Evolutionary conservation across 495 filamentous ascomycete genomes (phyloP), one percentile per base, ranked within the genome.

Genomic region (Friedmanniomyces endolithicus): DNA sequence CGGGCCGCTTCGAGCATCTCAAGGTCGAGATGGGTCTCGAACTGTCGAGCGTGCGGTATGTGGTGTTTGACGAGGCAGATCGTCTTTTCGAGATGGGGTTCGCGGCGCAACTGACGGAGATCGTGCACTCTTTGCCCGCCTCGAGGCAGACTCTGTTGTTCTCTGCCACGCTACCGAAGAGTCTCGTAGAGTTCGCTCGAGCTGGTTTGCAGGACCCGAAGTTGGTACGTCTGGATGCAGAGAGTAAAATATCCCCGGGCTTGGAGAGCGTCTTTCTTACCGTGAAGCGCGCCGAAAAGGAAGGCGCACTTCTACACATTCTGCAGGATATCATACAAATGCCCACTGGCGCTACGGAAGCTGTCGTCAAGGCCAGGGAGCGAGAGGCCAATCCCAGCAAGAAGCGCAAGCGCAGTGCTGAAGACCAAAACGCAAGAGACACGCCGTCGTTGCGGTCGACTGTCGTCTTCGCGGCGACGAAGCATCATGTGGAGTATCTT

Each of bases 11-110:
- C 64, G 67, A 97, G 55, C 94, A 98, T 74, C 69, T 98, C 54
- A 87, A 94, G 68, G 90, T 96, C 9, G 92, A 97, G 67, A 95
- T 95, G 92, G 72, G 78, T 27, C 73, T 98, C 49, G 85, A 95
- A 64, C 72, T 98, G 29, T 85, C 82, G 2, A 90, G 85, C 11
- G 81, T 96, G 49, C 74, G 78, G 44, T 98, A 96, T 63, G 86
- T 94, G 24, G 92, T 97, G 29, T 97, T 98, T 45, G 92, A 98
- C 67, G 92, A 98, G 65, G 92, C 92, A 14, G 92, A 98, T 74
- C 77, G 92, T 46, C 74, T 98, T 1, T 98, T 97, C 69, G 92
- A 98, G 69, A 94, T 96, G 88, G 92, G 92, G 56, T 98, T 98
- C 67, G 87, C 87, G 17, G 80, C 85, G 7, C 94, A 98, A 65